Conservation (phyloP, 1,284 basidiomycete species). For the Xanthoconium separans region DNA sequence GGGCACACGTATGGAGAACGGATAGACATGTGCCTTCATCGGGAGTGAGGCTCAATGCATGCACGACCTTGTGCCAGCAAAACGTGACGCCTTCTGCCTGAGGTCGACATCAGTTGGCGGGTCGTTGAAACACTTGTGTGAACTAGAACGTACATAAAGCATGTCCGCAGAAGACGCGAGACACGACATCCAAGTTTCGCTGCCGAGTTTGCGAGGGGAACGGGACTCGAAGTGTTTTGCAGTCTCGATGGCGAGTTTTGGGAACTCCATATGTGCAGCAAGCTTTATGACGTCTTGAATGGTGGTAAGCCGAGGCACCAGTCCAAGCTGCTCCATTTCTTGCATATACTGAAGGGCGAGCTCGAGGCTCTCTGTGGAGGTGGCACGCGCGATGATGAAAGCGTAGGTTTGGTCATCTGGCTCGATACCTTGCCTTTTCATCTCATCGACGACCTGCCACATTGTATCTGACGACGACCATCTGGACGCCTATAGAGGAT, state of each 20-base stretch:
- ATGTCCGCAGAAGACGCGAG: constrained; percentile 55
- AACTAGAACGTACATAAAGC: constrained; percentile 55
- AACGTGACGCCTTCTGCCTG: constrained; percentile 65
- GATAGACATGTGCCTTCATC: constrained; percentile 74
- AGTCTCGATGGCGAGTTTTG: constrained; percentile 69
- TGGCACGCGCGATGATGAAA: constrained; percentile 50
- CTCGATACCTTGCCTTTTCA: constrained; percentile 48
- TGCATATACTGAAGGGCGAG: constrained; percentile 56
- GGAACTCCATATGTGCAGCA: constrained; percentile 48
- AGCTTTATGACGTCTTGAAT: constrained; percentile 49
- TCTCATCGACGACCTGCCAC: constrained; percentile 39
- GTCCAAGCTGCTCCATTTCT: constrained; percentile 45
- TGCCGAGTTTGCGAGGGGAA: constrained; percentile 51
- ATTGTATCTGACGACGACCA: constrained; percentile 29
- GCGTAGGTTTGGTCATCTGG: constrained; percentile 56
- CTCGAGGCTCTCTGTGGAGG: constrained; percentile 55
- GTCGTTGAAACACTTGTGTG: not conserved
- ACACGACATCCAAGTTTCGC: constrained; percentile 58
- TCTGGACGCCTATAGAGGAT: constrained; percentile 36
- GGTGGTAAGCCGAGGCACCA: constrained; percentile 50
- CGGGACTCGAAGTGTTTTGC: constrained; percentile 55
- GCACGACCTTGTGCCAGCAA: constrained; percentile 64
- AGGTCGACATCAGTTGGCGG: constrained; percentile 2
- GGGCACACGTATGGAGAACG: constrained; percentile 71
- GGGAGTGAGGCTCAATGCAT: constrained; percentile 52